These are phyloP conservation scores for Colletotrichum sp. DNA, from an alignment of 2,329 filamentous ascomycete genomes.

Conservation along the genomic window DNA sequence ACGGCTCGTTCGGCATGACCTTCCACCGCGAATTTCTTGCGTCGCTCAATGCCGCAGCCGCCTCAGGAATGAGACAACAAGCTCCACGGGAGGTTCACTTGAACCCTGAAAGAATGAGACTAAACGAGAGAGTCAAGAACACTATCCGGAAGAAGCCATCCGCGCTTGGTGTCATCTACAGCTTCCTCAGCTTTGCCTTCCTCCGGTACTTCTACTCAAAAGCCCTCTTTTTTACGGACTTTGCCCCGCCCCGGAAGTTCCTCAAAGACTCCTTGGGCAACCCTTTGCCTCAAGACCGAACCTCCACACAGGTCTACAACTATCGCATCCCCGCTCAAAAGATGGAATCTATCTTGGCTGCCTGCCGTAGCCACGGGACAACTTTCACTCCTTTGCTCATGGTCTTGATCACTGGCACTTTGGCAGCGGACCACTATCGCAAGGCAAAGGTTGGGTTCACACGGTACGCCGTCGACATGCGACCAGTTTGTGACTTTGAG, in stretches of 20 bases:
- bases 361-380: constrained; percentile 23
- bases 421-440: constrained; percentile 26
- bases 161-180: constrained; percentile 3
- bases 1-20: constrained; percentile 9
- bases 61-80: background rate
- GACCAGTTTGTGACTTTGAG: constrained; percentile 3
- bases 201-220: constrained; percentile 15
- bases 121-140: background rate
- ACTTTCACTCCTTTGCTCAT: constrained; percentile 28
- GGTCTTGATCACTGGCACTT: constrained; percentile 9
- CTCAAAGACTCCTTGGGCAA: background rate
- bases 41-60: background rate
- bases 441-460: constrained; percentile 24
- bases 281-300: background rate
- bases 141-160: background rate
- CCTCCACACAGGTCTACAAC: constrained; percentile 1
- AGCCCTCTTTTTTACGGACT: constrained; percentile 11
- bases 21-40: constrained; percentile 15
- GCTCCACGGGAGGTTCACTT: background rate
- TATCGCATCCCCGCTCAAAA: background rate
- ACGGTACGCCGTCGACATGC: constrained; percentile 43
- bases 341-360: constrained; percentile 7
- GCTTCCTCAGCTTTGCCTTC: constrained; percentile 4
- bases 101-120: background rate
- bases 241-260: background rate